Evolutionary conservation across 495 filamentous ascomycete genomes (phyloP).

Genomic region (Hypoxylon subgilvum): DNA sequence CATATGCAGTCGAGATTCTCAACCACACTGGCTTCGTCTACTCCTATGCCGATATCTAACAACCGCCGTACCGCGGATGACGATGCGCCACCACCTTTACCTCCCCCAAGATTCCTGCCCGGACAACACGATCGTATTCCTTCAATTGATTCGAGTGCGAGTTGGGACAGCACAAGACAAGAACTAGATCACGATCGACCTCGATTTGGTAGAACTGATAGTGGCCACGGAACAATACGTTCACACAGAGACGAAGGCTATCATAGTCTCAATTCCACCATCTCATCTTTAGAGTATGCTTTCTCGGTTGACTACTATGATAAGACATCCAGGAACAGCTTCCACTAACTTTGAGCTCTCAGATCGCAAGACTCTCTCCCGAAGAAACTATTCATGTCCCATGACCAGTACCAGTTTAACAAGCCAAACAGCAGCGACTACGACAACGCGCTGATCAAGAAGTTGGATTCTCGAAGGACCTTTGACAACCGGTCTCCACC

Average conservation of each 20-base stretch:
- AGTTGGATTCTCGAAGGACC: constrained; percentile 67
- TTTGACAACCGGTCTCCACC: constrained; percentile 62
- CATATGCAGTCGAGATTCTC: constrained; percentile 53
- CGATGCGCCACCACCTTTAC: constrained; percentile 57
- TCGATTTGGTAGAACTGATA: constrained; percentile 35
- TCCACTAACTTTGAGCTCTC: constrained; percentile 25
- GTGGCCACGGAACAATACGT: constrained; percentile 28
- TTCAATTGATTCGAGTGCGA: constrained; percentile 38
- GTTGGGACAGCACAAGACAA: constrained; percentile 36
- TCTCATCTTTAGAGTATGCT: constrained; percentile 39
- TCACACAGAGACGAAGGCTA: constrained; percentile 41
- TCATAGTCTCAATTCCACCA: constrained; percentile 43
- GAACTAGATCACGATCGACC: constrained; percentile 31
- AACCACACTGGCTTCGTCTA: constrained; percentile 48
- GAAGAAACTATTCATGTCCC: constrained; percentile 51
- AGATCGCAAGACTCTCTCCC: constrained; percentile 43
- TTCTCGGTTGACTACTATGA: constrained; percentile 2
- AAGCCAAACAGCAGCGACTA: constrained; percentile 71
- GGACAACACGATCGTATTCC: constrained; percentile 39
- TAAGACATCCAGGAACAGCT: not conserved
- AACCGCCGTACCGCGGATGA: constrained; percentile 41
- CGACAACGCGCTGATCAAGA: constrained; percentile 79
- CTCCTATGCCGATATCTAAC: constrained; percentile 57
- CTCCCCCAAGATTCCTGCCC: constrained; percentile 53
- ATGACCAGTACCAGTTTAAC: constrained; percentile 58